Percentiles rank a stretch among this genome's conserved stretches.
phyloP scores from a whole-genome alignment of 225 moss, liverwort and hornwort genomes.

The Sphagnum contortum region DNA sequence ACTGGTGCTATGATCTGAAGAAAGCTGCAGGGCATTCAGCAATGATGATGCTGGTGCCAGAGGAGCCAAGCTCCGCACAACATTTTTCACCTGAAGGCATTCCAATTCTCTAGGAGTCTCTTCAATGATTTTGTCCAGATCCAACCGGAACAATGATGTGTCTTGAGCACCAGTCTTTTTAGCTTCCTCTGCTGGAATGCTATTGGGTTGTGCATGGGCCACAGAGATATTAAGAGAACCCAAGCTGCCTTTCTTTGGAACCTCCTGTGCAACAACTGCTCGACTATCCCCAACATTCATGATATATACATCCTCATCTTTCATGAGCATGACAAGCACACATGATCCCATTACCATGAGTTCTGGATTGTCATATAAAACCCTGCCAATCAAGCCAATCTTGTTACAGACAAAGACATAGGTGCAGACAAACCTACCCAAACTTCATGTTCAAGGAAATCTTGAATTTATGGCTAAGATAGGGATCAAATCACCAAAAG shows the following conservation, averaged over 20 bases:
- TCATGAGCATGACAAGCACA: conserved; percentile 99
- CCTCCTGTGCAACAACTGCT: conserved; percentile 88
- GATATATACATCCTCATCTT: conserved; percentile 98
- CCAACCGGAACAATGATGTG: conserved; percentile 60
- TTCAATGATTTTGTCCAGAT: conserved; percentile 91
- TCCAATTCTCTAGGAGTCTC: conserved; percentile 91
- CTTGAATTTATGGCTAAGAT: no score
- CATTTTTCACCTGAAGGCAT: conserved; percentile 57
- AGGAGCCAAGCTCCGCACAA: conserved; percentile 33
- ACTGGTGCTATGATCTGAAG: conserved; percentile 92
- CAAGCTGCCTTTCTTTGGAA: conserved; percentile 43
- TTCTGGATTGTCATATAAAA: conserved; percentile 80
- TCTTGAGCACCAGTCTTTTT: conserved; percentile 72
- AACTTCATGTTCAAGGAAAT: no score
- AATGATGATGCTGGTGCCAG: conserved; percentile 48
- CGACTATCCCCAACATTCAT: conserved; percentile 98
- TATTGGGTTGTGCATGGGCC: conserved; percentile 33
- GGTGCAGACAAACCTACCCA: no score
- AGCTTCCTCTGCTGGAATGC: conserved; percentile 51
- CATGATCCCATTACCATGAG: conserved; percentile 98
- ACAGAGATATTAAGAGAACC: conserved; percentile 27
- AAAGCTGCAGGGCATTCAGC: conserved; percentile 90
- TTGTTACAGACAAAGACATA: no score
- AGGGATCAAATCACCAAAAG: no score
- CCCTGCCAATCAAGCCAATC: conserved; percentile 23